Evolutionary conservation across 2,329 filamentous ascomycete genomes (phyloP), one percentile per base, ranked within the genome.

Genomic region (Talaromyces rugulosus): DNA sequence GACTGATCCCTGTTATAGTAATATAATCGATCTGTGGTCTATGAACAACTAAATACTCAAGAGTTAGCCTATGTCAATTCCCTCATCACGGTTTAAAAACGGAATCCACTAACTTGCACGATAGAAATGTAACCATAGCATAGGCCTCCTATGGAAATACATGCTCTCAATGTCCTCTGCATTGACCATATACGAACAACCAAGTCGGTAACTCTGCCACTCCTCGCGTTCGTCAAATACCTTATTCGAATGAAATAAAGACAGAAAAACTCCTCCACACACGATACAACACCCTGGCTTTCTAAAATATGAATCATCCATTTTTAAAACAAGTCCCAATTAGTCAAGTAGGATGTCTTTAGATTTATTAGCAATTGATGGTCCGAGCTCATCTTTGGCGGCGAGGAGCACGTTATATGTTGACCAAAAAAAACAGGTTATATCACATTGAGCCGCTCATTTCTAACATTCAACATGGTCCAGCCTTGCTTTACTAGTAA

Each of bases 131-230:
- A 14, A 8, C 60, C 60, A 62, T 50, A 55, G 27, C 34, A 18
- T 54, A 47, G 60, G 55, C 36, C 34, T 54, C 30, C 30, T 62
- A 28, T 53, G 33, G 33, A 58, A 62, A 54, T 61, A 58, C 47
- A 47, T 58, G 50, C n/a, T 58, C 30, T 62, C 60, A 47, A 62
- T 55, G 54, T 62, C 55, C 27, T 60, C 47, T 47, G 54, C 54
- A n/a, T 61, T 61, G 55, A 61, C 55, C 47, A 61, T 58, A 47
- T 44, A 44, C 27, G 59, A 58, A 33, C 59, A 2, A 27, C 8
- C 59, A 51, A 5, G 1, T 30, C 11, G 54, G 14, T 28, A 47
- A 36, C 44, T 40, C 16, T 62, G 52, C 55, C 60, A 62, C 7
- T 62, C 47, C 14, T 58, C 55, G 31, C 59, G 55, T 8, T 62